These are phyloP conservation scores for Coemansia sp. DNA, from an alignment of 192 early-diverging fungal genomes.

Conservation along the genomic window DNA sequence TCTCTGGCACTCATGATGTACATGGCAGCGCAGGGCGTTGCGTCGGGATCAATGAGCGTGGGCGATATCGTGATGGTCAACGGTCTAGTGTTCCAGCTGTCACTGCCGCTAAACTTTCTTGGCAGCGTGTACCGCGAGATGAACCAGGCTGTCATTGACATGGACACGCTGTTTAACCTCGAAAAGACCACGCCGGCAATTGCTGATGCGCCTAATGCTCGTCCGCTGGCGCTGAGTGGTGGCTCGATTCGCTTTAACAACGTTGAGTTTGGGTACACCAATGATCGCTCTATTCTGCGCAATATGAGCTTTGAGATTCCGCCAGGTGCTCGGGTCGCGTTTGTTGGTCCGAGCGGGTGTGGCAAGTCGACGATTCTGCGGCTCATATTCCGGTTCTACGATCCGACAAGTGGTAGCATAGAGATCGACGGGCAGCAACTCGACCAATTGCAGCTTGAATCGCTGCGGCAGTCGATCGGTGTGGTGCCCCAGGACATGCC, in stretches of 20 bases:
- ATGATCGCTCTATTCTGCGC: constrained; percentile 69
- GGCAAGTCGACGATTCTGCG: constrained; percentile 85
- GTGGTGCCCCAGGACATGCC: constrained; percentile 91
- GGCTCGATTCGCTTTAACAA: constrained; percentile 85
- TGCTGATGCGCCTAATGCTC: constrained; percentile 60
- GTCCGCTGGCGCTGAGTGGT: constrained; percentile 56
- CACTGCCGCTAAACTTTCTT: constrained; percentile 95
- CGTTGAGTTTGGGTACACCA: constrained; percentile 86
- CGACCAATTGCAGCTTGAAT: constrained; percentile 72
- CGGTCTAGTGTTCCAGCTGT: constrained; percentile 96
- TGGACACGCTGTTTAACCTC: constrained; percentile 95
- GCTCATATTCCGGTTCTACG: constrained; percentile 92
- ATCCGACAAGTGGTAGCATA: constrained; percentile 77
- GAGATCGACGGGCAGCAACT: constrained; percentile 85
- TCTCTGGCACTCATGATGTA: constrained; percentile 95
- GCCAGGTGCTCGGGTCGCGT: constrained; percentile 80
- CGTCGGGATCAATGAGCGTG: constrained; percentile 76
- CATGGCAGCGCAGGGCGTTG: constrained; percentile 87
- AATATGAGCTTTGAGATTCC: constrained; percentile 81
- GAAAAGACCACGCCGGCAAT: constrained; percentile 60
- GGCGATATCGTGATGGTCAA: constrained; percentile 99
- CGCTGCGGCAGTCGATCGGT: constrained; percentile 75
- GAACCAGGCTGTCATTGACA: constrained; percentile 91
- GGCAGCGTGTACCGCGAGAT: constrained; percentile 97
- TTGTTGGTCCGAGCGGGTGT: constrained; percentile 93